Evolutionary conservation across 2,329 filamentous ascomycete genomes (phyloP).

Genomic region (Stenocarpella maydis): DNA sequence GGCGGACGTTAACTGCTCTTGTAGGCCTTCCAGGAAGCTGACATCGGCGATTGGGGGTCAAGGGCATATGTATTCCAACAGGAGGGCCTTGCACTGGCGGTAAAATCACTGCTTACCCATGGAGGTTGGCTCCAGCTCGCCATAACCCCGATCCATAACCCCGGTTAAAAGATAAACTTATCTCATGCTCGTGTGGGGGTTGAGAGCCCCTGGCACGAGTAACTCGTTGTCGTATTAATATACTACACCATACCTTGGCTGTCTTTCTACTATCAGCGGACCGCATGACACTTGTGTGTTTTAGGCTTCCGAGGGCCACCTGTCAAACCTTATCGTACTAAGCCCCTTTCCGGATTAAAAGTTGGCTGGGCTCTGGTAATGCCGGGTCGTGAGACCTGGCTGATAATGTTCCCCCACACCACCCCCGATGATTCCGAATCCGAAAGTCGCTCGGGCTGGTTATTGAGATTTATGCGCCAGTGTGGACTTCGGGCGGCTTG

Average conservation of each 20-base stretch:
- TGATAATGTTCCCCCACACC: not conserved
- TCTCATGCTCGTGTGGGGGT: not conserved
- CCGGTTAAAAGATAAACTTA: slow-evolving; percentile 1
- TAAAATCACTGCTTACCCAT: not conserved
- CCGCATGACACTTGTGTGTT: not conserved
- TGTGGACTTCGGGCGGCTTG: slow-evolving; percentile 20
- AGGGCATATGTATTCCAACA: not conserved
- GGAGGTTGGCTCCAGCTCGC: not conserved
- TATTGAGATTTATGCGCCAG: not conserved
- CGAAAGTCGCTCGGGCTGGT: not conserved
- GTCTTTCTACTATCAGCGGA: not conserved
- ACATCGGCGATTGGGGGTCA: slow-evolving; percentile 21
- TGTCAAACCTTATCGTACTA: not conserved
- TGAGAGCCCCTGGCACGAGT: not conserved
- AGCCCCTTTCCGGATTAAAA: not conserved
- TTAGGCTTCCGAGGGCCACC: slow-evolving; percentile 11
- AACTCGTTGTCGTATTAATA: not conserved
- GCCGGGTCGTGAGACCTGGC: not conserved
- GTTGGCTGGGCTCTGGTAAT: not conserved
- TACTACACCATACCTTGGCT: not conserved
- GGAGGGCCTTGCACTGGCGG: slow-evolving; percentile 11
- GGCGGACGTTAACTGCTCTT: not conserved
- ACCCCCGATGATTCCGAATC: not conserved
- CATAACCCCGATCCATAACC: not conserved
- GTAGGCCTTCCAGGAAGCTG: not conserved